phyloP scores from a whole-genome alignment of 2,329 filamentous ascomycete genomes.

The Lecanicillium sp. region DNA sequence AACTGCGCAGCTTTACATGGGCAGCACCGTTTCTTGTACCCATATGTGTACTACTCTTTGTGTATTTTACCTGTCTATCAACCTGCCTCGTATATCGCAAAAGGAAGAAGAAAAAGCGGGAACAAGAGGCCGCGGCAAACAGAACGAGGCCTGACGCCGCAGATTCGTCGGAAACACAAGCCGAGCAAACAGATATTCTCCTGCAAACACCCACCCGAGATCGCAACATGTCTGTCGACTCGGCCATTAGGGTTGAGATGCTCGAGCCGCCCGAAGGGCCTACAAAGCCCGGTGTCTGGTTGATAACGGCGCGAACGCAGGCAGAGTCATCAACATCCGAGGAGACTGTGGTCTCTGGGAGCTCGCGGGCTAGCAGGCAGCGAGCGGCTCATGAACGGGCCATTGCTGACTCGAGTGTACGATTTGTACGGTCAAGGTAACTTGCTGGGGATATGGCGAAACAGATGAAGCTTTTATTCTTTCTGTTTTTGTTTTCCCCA shows the following conservation, averaged over 20 bases:
- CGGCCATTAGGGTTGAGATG: constrained; percentile 4
- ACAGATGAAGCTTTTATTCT: not conserved
- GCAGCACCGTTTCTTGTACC: constrained; percentile 21
- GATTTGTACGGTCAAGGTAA: constrained; percentile 6
- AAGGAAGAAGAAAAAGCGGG: constrained; percentile 15
- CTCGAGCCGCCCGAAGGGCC: constrained; percentile 3
- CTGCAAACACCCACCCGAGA: constrained; percentile 4
- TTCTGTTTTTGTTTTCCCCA: constrained; percentile 1
- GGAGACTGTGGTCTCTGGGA: constrained; percentile 6
- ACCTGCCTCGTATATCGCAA: constrained; percentile 20
- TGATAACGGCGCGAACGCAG: constrained; percentile 4
- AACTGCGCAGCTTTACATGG: constrained; percentile 15
- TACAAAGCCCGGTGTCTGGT: constrained; percentile 10
- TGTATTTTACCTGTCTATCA: constrained; percentile 20
- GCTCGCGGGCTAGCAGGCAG: constrained; percentile 1
- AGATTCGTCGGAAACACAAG: constrained; percentile 9
- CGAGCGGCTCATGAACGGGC: constrained; percentile 6
- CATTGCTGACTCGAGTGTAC: constrained; percentile 6
- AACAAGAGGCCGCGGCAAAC: constrained; percentile 9
- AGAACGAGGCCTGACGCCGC: constrained; percentile 1
- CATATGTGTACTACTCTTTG: constrained; percentile 19
- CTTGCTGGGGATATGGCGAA: not conserved
- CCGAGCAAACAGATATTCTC: constrained; percentile 8
- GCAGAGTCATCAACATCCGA: constrained; percentile 4
- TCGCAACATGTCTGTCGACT: constrained; percentile 11